Evolutionary conservation across 2,329 filamentous ascomycete genomes (phyloP), one percentile per base, ranked within the genome.

Genomic region (Curvularia sp.): DNA sequence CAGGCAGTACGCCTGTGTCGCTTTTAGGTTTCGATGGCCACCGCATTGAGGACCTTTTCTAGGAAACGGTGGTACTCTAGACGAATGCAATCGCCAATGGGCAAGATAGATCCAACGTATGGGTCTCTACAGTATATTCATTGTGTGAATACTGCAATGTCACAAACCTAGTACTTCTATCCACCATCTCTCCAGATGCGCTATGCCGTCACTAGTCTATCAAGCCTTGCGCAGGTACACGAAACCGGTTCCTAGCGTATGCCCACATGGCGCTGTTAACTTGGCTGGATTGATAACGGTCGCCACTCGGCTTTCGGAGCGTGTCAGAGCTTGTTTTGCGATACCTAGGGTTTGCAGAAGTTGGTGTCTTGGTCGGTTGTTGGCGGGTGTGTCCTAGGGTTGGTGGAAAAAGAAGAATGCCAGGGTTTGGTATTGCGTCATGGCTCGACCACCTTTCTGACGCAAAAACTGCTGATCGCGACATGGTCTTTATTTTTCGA

Each of bases 351-450:
- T 25, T 25, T 43, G 18, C 25, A 18, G n/a, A 48, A 7, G 38
- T 45, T 30, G 39, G 43, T 54, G 36, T 53, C n/a, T n/a, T 34
- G 41, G 8, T 30, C 15, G 36, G 18, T 41, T 27, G 42, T 32
- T 42, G 49, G 19, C 30, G 32, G 41, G 32, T 21, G 45, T 18
- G 21, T 45, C 18, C 19, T 30, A 21, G 15, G 25, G 34, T 34
- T 41, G 13, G 15, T 32, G 36, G 25, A 49, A 9, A 50, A 42
- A 7, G 18, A 23, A 18, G 39, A 18, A 19, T 13, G 27, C 39
- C 28, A 25, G 27, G 43, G 45, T 49, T 30, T 23, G 15, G n/a
- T 8, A 23, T 48, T 57, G 46, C 55, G 49, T 57, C 55, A 57
- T 57, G 23, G 15, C 25, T 46, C 42, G 10, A 15, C 15, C 12